A percentile compares a stretch with the other conserved stretches of the same genome.
phyloP scores from a whole-genome alignment of 352 stramenopile species.

The Phytophthora chlamydospora region DNA sequence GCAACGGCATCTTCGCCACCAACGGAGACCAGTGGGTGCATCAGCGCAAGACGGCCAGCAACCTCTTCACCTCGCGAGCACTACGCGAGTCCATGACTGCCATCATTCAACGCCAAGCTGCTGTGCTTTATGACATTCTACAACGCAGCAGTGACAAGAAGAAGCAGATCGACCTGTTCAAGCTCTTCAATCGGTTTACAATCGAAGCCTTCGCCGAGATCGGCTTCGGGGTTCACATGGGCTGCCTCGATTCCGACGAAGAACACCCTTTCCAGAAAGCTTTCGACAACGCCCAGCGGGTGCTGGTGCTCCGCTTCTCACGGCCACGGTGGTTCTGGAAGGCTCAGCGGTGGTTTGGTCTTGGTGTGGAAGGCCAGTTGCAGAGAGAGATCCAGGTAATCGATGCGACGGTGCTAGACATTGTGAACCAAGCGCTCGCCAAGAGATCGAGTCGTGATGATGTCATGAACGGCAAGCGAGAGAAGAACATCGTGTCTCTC shows the following conservation, averaged over 20 bases:
- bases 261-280: conserved; percentile 54
- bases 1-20: conserved; percentile 69
- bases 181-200: conserved; percentile 57
- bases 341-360: conserved; percentile 35
- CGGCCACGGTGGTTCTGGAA: conserved; percentile 43
- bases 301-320: conserved; percentile 42
- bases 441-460: background rate
- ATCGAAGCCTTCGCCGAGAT: conserved; percentile 73
- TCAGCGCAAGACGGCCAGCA: conserved; percentile 81
- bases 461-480: background rate
- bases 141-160: background rate
- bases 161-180: conserved; percentile 41
- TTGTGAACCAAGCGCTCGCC: conserved; percentile 31
- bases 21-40: conserved; percentile 61
- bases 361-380: conserved; percentile 41
- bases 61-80: conserved; percentile 70
- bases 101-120: conserved; percentile 31
- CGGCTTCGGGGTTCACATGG: conserved; percentile 60
- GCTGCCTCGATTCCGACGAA: conserved; percentile 29
- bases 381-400: conserved; percentile 38
- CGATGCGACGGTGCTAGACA: conserved; percentile 42
- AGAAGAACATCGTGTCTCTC: conserved; percentile 24
- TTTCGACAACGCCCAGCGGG: conserved; percentile 48
- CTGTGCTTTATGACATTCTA: conserved; percentile 23
- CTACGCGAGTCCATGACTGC: conserved; percentile 43